A percentile compares a stretch with the other conserved stretches of the same genome.
These are phyloP conservation scores for Fomes fomentarius DNA, from an alignment of 1,284 basidiomycete genomes.

Conservation along the genomic window DNA sequence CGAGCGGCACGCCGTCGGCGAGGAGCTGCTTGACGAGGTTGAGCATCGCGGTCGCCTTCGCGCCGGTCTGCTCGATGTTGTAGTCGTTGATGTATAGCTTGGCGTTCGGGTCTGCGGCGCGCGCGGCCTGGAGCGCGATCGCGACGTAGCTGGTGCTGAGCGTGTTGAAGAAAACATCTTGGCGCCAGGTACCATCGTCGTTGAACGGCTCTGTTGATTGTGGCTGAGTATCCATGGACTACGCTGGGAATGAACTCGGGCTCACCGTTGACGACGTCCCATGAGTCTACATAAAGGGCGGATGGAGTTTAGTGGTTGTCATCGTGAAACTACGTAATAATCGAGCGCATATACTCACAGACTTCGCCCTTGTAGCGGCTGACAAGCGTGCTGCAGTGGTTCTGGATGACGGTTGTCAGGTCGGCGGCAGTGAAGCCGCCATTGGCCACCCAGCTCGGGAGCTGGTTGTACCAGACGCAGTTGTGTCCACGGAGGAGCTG, in stretches of 20 bases:
- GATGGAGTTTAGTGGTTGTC: no score
- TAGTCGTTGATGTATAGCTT: slow-evolving; percentile 58
- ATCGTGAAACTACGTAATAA: no score
- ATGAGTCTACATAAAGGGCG: no score
- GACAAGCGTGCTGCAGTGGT: slow-evolving; percentile 50
- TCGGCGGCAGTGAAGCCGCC: slow-evolving; percentile 46
- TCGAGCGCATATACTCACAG: slow-evolving; percentile 33
- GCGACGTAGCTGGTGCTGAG: slow-evolving; percentile 47
- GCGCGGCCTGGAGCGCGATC: slow-evolving; percentile 48
- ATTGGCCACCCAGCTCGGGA: slow-evolving; percentile 53
- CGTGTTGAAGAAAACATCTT: slow-evolving; percentile 50
- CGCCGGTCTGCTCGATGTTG: slow-evolving; percentile 40
- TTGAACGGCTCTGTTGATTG: slow-evolving; percentile 51
- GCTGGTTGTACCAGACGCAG: slow-evolving; percentile 61
- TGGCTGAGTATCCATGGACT: no score
- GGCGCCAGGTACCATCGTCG: slow-evolving; percentile 58
- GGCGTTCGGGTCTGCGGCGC: slow-evolving; percentile 47
- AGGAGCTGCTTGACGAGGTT: slow-evolving; percentile 49
- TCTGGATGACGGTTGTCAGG: slow-evolving; percentile 47
- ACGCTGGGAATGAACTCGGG: background rate
- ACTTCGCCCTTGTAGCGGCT: slow-evolving; percentile 54
- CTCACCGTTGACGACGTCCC: slow-evolving; percentile 45
- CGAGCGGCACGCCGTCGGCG: slow-evolving; percentile 44
- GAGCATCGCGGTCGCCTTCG: slow-evolving; percentile 49
- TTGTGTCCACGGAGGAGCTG: slow-evolving; percentile 47